A percentile compares a stretch with the other conserved stretches of the same genome.
phyloP scores from a whole-genome alignment of 495 filamentous ascomycete species.

The Aspergillus conjunctus region DNA sequence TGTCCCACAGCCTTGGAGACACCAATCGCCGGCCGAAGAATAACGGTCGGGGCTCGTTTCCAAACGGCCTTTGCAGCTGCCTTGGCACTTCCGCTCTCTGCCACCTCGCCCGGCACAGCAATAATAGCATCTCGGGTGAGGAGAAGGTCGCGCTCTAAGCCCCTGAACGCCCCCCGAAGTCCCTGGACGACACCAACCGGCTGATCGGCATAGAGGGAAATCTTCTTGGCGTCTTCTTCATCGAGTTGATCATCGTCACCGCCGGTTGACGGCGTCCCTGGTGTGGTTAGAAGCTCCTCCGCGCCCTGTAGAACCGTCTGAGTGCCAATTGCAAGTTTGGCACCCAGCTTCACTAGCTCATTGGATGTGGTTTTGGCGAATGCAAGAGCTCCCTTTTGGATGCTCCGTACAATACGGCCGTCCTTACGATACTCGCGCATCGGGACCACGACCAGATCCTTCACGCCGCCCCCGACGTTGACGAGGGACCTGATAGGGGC shows the following conservation, averaged over 20 bases:
- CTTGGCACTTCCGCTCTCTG: constrained; percentile 81
- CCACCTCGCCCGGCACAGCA: constrained; percentile 87
- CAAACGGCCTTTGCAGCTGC: constrained; percentile 81
- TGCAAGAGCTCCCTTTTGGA: constrained; percentile 83
- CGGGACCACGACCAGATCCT: constrained; percentile 83
- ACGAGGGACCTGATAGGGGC: constrained; percentile 86
- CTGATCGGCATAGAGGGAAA: constrained; percentile 91
- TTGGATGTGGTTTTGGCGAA: constrained; percentile 92
- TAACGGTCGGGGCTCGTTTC: constrained; percentile 82
- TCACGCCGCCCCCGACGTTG: constrained; percentile 84
- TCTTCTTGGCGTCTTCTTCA: constrained; percentile 69
- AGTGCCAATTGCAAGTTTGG: constrained; percentile 92
- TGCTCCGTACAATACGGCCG: constrained; percentile 85
- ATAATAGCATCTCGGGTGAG: constrained; percentile 87
- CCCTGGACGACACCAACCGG: constrained; percentile 86
- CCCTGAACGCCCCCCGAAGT: constrained; percentile 75
- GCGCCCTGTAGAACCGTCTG: constrained; percentile 87
- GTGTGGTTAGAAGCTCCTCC: constrained; percentile 71
- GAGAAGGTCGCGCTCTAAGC: constrained; percentile 83
- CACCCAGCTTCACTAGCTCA: constrained; percentile 88
- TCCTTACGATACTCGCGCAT: constrained; percentile 93
- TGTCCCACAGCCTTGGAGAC: constrained; percentile 87
- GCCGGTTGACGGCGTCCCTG: constrained; percentile 23
- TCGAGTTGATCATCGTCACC: constrained; percentile 62
- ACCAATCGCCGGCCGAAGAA: constrained; percentile 87